Percentiles rank a stretch among this genome's conserved stretches.
These are phyloP conservation scores for Fomitopsis palustris DNA, from an alignment of 1,284 basidiomycete species.

Conservation along the genomic window DNA sequence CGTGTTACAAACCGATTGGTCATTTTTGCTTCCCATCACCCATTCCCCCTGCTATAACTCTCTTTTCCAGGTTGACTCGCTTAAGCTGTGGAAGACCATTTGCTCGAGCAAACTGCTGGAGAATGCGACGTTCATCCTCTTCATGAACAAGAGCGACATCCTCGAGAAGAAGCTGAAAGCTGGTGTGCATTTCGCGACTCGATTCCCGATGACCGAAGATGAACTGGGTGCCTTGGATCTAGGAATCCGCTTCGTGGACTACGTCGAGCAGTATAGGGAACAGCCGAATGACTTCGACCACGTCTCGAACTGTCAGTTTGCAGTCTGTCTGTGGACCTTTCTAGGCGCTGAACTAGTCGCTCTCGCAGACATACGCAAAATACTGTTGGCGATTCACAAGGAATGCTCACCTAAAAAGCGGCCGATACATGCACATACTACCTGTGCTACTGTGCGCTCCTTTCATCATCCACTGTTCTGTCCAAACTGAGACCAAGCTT, in stretches of 20 bases:
- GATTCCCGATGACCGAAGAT: background rate
- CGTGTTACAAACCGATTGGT: slow-evolving; percentile 52
- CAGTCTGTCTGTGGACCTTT: background rate
- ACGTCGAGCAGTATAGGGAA: slow-evolving; percentile 48
- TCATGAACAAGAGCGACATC: slow-evolving; percentile 63
- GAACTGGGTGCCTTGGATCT: background rate
- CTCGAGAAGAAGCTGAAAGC: slow-evolving; percentile 48
- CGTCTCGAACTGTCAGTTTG: slow-evolving; percentile 48
- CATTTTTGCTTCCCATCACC: background rate
- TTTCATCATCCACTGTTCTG: background rate
- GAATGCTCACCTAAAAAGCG: slow-evolving; percentile 42
- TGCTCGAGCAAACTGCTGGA: slow-evolving; percentile 52
- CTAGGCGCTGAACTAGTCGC: background rate
- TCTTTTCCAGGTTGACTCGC: slow-evolving; percentile 43
- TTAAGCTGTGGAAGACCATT: slow-evolving; percentile 55
- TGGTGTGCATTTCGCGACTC: slow-evolving; percentile 17
- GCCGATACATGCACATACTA: slow-evolving; percentile 50
- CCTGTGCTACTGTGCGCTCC: slow-evolving; percentile 43
- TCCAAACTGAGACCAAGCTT: no score
- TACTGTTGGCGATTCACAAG: slow-evolving; percentile 48
- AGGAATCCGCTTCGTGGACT: slow-evolving; percentile 48
- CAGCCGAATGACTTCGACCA: slow-evolving; percentile 48
- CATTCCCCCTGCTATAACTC: background rate
- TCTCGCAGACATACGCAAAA: slow-evolving; percentile 43
- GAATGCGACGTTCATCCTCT: slow-evolving; percentile 49